Evolutionary conservation across 176 grass and related monocot genomes (phyloP), one percentile per base, ranked within the genome.

Genomic region (Oryza rufipogon): DNA sequence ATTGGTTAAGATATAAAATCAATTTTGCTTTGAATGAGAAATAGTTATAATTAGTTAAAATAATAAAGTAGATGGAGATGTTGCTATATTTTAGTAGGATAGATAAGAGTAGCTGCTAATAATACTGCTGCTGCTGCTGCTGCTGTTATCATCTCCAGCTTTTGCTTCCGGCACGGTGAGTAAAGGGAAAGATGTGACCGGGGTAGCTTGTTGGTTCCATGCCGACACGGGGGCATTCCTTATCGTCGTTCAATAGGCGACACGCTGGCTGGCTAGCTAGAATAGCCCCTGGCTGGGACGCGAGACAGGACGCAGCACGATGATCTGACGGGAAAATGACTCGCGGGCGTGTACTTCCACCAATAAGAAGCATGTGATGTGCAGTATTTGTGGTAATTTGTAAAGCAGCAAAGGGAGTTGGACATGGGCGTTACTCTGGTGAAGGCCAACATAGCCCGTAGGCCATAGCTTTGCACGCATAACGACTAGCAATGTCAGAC

Each of bases 211-310:
- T 33, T 83, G 80, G 67, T 4, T 79, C 68, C 60, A 80, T 33
- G 22, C 75, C 82, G 87, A 85, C 77, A 81, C 83, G 28, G 10
- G 63, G 54, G 16, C 22, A 5, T 15, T 60, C 58, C 38, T 65
- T 36, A 12, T n/a, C 39, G 20, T 13, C 16, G 36, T 22, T 38
- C 33, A 3, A 36, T 19, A 11, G 72, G 26, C 65, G 72, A 77
- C 78, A 86, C 83, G 78, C 20, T n/a, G 42, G 66, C 47, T 63
- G 58, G 58, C 20, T 63, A 63, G 20, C 58, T 58, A n/a, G 13
- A 23, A 3, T 42, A 22, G 71, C 52, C 15, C 58, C 36, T 28
- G 45, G 15, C 36, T 15, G 45, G 11, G 73, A 82, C 69, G 30
- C 69, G 76, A 86, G 68, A 63, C 58, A 63, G 9, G 30, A 8